Conservation (phyloP, 2,329 filamentous ascomycete species). For the Metarhizium robertsii region DNA sequence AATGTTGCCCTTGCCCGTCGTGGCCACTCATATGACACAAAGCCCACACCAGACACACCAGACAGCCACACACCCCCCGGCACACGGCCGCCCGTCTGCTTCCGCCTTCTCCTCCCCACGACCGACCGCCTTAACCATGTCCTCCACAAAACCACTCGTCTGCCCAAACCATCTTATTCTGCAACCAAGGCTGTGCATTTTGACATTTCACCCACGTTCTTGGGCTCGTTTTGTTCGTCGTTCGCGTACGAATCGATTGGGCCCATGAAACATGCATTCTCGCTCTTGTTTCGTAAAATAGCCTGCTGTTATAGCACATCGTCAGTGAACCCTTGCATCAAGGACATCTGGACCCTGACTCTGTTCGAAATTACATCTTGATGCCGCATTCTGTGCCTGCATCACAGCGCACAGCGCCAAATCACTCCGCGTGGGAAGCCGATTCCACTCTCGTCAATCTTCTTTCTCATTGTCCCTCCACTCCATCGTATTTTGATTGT, state of each 20-base stretch:
- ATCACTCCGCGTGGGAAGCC: background rate
- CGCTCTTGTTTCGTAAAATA: background rate
- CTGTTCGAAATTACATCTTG: background rate
- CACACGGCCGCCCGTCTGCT: slow-evolving; percentile 6
- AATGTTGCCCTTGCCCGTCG: background rate
- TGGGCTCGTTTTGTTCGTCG: slow-evolving; percentile 55
- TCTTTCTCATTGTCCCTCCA: no score
- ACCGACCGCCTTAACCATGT: background rate
- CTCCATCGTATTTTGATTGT: no score
- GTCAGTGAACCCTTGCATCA: background rate
- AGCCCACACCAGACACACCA: background rate
- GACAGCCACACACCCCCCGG: slow-evolving; percentile 2
- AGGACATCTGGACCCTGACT: background rate
- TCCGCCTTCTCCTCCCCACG: slow-evolving; percentile 5
- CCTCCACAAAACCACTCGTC: slow-evolving; percentile 8
- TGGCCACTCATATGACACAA: background rate
- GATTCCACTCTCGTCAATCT: no score
- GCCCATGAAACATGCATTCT: background rate
- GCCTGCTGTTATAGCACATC: background rate
- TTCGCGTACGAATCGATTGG: slow-evolving; percentile 25
- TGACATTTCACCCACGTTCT: slow-evolving; percentile 40
- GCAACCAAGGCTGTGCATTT: background rate
- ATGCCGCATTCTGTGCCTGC: background rate
- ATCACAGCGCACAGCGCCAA: background rate
- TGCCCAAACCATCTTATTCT: slow-evolving; percentile 3